Base-by-base conservation (phyloP, 1,284 basidiomycete species). In the Trichosporon ovoides region DNA sequence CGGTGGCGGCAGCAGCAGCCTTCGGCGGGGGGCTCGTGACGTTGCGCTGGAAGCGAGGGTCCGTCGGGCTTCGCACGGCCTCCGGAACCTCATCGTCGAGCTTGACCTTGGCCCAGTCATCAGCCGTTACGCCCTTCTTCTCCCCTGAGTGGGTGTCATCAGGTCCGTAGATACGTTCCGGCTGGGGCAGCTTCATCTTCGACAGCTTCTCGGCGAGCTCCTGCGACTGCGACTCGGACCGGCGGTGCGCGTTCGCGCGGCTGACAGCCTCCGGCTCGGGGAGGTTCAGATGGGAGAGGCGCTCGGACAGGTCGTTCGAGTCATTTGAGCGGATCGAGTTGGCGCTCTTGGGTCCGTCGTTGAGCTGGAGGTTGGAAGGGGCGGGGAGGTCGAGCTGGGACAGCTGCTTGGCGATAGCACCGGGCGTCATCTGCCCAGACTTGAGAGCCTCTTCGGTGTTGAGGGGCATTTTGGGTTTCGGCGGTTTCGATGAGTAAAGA, bases 181-280 rank as follows among this genome's bases (percentile, higher is more conserved):
- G 78, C 60, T 77, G 74, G 31, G 76, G 75, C 7, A 78, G 60
- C 22, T 73, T 70, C 78, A 79, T 79, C 54, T 68, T 62, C 13
- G 72, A 65, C 28, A 77, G 65, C 40, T 63, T 54, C 16, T 68
- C 66, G 19, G 66, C 66, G 2, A 78, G 61, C 53, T 78, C 73
- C 62, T 77, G 74, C n/a, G 72, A 74, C 63, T 73, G 67, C 48
- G 62, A 67, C 60, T 77, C 75, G 16, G 71, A 66, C 16, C 76
- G 66, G 31, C 63, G 67, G 55, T 71, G 70, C 11, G 60, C 57
- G 10, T 66, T 59, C 6, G 68, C 70, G 33, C 61, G 58, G 19
- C 62, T 60, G 49, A 78, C 66, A 9, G 73, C 73, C 61, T 78
- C 77, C 10, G 77, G 77, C 61, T 78, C 76, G 22, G 77, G 77